Evolutionary conservation across 306 rosid genomes (phyloP), one percentile per base, ranked within the genome.

Genomic region (Glycine soja): DNA sequence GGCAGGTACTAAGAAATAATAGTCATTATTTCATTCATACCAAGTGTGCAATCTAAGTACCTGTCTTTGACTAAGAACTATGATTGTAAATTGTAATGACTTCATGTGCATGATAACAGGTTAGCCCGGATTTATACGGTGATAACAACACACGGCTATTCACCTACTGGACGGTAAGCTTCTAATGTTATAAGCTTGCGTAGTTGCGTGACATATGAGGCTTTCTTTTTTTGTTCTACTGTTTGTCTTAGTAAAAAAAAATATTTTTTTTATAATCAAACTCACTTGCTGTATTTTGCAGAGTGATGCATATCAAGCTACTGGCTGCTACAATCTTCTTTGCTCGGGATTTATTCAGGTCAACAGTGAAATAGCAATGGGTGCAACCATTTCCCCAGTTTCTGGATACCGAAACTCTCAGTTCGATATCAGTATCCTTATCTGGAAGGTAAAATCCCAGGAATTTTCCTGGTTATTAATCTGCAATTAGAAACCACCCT

Each of bases 261-360:
- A 24, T 24, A 36, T 24, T 10, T 46, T 45, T 15, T 46, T 8
- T 10, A 30, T n/a, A n/a, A n/a, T 72, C 43, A 9, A 56, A 74
- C 78, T 75, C 30, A 53, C 38, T 42, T 24, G 7, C 65, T 24
- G 30, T 24, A 13, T 56, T 38, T 78, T 72, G 46, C 88, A 96
- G 99, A 96, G 98, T 72, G 99, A 96, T 88, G 99, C 99, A 80
- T 96, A 96, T 82, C 99, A 96, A 90, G 99, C 99, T 54, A 96
- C 99, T 0, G 99, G 99, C 32, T 96, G 99, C 92, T 96, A 96
- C 93, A 96, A 96, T 86, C 99, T 96, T 70, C 96, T 96, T 24
- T 96, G 99, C 91, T 96, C 99, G 0, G 99, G 99, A 66, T 96
- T 96, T 66, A 92, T 96, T 86, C 99, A 96, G 68, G 90, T 96